Conservation (phyloP, 108 stramenopile genomes). For the Licmophora abbreviata region DNA sequence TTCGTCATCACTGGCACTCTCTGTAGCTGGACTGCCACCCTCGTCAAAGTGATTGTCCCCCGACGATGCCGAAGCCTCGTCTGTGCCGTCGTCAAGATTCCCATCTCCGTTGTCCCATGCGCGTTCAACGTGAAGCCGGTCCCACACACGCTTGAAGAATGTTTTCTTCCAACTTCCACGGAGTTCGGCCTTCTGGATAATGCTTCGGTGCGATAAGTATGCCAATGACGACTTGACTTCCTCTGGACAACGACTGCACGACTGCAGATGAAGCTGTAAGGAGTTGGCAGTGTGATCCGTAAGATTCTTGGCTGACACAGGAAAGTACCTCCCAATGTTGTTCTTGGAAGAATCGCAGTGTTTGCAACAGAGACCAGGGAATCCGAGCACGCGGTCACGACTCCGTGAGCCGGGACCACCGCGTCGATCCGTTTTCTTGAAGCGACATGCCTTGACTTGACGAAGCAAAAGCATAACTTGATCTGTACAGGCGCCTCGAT, state of each 20-base stretch:
- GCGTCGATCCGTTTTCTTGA: constrained; percentile 60
- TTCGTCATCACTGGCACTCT: constrained; percentile 19
- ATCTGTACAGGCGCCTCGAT: constrained; percentile 60
- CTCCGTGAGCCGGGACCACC: constrained; percentile 52
- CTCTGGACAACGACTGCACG: constrained; percentile 57
- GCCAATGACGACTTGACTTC: constrained; percentile 61
- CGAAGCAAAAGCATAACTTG: constrained; percentile 62
- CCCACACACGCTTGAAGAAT: constrained; percentile 77
- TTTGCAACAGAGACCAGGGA: constrained; percentile 51
- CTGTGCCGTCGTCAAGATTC: constrained; percentile 16
- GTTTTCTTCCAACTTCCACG: constrained; percentile 70
- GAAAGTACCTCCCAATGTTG: constrained; percentile 71
- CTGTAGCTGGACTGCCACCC: constrained; percentile 12
- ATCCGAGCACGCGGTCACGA: constrained; percentile 57
- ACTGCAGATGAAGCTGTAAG: constrained; percentile 43
- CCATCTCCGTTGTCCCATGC: constrained; percentile 31
- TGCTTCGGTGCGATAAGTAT: constrained; percentile 62
- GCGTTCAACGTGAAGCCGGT: constrained; percentile 57
- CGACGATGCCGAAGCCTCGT: constrained; percentile 12
- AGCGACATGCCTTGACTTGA: constrained; percentile 73
- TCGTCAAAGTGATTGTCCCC: constrained; percentile 6
- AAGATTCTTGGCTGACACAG: constrained; percentile 73
- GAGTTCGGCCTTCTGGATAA: constrained; percentile 67
- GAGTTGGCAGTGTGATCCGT: constrained; percentile 74
- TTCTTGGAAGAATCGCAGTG: constrained; percentile 32